Evolutionary conservation across 2,329 filamentous ascomycete genomes (phyloP).

Genomic region (Calonectria hongkongensis): DNA sequence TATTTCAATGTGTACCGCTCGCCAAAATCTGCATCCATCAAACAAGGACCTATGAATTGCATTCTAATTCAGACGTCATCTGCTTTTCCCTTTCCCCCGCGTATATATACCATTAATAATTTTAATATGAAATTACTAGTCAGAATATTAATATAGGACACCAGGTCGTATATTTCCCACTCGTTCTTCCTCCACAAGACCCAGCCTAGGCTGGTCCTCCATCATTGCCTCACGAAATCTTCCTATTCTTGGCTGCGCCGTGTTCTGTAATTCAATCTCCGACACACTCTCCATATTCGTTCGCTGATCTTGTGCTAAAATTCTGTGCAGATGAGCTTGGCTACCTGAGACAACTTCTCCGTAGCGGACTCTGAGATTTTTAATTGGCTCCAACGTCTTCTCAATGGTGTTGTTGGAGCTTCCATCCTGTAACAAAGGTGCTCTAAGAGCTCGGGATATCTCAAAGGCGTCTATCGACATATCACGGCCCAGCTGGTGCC

Average conservation of each 20-base stretch:
- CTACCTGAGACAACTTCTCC: neutral
- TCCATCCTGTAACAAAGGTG: neutral
- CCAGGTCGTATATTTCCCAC: conserved; percentile 3
- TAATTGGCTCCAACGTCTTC: neutral
- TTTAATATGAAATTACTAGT: neutral
- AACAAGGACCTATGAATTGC: too few relatives aligned
- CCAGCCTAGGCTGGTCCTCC: neutral
- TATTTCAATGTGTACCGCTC: too few relatives aligned
- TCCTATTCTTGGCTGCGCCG: neutral
- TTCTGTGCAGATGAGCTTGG: neutral
- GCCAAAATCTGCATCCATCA: too few relatives aligned
- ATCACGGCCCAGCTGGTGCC: conserved; percentile 16
- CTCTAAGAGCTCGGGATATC: conserved; percentile 20
- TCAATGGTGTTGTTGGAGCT: conserved; percentile 12
- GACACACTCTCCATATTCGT: neutral
- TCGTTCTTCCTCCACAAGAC: conserved; percentile 4
- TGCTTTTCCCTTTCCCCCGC: too few relatives aligned
- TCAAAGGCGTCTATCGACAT: conserved; percentile 24
- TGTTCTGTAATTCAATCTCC: neutral
- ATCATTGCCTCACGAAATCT: neutral
- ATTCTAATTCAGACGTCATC: too few relatives aligned
- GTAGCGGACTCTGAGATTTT: neutral
- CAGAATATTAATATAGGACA: neutral
- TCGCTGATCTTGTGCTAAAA: neutral
- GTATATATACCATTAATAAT: too few relatives aligned